Evolutionary conservation across 2,329 filamentous ascomycete species (phyloP).

Genomic region (Colletotrichum trifolii): DNA sequence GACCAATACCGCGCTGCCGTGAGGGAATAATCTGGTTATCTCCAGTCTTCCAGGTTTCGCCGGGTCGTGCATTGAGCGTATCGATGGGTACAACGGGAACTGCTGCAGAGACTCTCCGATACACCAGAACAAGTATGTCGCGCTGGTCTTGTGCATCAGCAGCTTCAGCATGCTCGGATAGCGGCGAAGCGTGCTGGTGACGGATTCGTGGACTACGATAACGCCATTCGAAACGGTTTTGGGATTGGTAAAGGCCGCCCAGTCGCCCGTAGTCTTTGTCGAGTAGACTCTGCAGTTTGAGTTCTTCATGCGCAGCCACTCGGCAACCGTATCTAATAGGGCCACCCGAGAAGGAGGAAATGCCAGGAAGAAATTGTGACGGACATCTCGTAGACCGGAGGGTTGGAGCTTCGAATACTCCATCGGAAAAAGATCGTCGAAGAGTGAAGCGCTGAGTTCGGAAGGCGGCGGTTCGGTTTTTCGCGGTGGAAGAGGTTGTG

Average conservation of each 20-base stretch:
- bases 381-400: constrained; percentile 24
- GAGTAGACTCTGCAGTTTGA: constrained; percentile 55
- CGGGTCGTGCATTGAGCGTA: constrained; percentile 7
- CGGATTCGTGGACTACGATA: constrained; percentile 60
- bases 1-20: constrained; percentile 49
- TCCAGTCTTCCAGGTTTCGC: constrained; percentile 22
- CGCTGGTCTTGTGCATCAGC: constrained; percentile 43
- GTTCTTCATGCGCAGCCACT: constrained; percentile 57
- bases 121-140: constrained; percentile 51
- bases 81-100: constrained; percentile 36
- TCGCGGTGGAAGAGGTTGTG: constrained; percentile 14
- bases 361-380: constrained; percentile 58
- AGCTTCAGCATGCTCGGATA: constrained; percentile 51
- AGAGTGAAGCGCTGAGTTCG: constrained; percentile 32
- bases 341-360: constrained; percentile 55
- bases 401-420: constrained; percentile 46
- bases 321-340: constrained; percentile 51
- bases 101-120: constrained; percentile 49
- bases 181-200: constrained; percentile 49
- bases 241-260: constrained; percentile 54
- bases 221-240: constrained; percentile 41
- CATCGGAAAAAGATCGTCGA: constrained; percentile 45
- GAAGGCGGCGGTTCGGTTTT: neutral
- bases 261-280: constrained; percentile 56
- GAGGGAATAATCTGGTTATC: constrained; percentile 42